A percentile compares a stretch with the other conserved stretches of the same genome.
These are phyloP conservation scores for Eutrema salsugineum DNA, from an alignment of 441 rosid genomes.

Conservation along the genomic window DNA sequence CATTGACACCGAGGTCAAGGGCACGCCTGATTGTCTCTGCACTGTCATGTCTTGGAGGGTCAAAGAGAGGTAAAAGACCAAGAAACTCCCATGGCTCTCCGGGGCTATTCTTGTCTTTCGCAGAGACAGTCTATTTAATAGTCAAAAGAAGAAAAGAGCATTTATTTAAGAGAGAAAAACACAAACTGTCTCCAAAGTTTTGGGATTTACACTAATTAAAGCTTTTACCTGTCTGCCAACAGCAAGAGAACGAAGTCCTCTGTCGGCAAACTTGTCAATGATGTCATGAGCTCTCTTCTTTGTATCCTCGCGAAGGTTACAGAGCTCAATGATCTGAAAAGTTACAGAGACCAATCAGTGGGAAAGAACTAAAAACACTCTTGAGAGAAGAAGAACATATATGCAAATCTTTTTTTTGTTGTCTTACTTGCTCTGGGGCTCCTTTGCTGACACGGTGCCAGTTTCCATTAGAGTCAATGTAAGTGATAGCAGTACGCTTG, in stretches of 20 bases:
- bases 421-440: conserved; percentile 64
- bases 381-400: not conserved
- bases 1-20: conserved; percentile 69
- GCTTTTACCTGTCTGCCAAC: conserved; percentile 48
- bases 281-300: conserved; percentile 52
- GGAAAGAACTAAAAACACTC: not conserved
- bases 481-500: conserved; percentile 64
- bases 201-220: not conserved
- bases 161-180: not conserved
- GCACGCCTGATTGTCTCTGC: conserved; percentile 74
- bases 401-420: not conserved
- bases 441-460: conserved; percentile 72
- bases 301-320: conserved; percentile 44
- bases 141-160: not conserved
- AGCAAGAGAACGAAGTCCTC: conserved; percentile 58
- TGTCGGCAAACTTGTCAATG: conserved; percentile 60
- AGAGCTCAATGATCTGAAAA: conserved; percentile 49
- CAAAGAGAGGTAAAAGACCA: conserved; percentile 68
- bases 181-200: not conserved
- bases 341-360: not conserved
- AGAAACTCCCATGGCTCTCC: conserved; percentile 70
- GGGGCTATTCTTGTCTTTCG: conserved; percentile 43
- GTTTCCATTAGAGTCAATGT: conserved; percentile 41
- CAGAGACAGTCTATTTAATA: conserved; percentile 41
- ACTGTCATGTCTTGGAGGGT: conserved; percentile 80